A percentile compares a stretch with the other conserved stretches of the same genome.
phyloP scores from a whole-genome alignment of 192 early-diverging fungal genomes.

The Coemansia sp. region DNA sequence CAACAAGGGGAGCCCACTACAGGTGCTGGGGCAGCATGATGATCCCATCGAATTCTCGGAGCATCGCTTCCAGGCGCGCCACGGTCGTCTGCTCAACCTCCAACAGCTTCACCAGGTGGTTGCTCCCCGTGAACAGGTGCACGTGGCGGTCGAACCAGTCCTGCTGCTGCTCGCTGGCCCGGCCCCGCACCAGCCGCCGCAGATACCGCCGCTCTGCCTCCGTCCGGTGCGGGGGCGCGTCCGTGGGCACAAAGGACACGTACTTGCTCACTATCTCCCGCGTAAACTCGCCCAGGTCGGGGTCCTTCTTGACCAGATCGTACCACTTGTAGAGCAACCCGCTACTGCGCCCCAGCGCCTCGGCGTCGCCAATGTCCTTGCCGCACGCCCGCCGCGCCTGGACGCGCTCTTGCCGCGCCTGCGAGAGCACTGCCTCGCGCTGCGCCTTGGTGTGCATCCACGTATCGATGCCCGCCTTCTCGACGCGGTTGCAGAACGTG shows the following conservation, averaged over 20 bases:
- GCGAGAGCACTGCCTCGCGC: slow-evolving; percentile 8
- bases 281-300: slow-evolving; percentile 25
- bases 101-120: slow-evolving; percentile 40
- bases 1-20: background rate
- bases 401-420: slow-evolving; percentile 16
- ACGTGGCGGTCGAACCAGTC: slow-evolving; percentile 44
- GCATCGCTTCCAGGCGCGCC: slow-evolving; percentile 15
- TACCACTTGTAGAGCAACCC: slow-evolving; percentile 20
- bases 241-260: slow-evolving; percentile 32
- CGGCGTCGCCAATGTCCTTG: slow-evolving; percentile 17
- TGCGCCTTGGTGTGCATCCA: slow-evolving; percentile 22
- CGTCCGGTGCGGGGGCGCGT: slow-evolving; percentile 20
- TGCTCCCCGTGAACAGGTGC: slow-evolving; percentile 36
- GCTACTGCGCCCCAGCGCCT: background rate
- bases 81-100: slow-evolving; percentile 22
- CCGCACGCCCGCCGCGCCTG: slow-evolving; percentile 24
- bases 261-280: slow-evolving; percentile 27
- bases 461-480: slow-evolving; percentile 20
- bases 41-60: slow-evolving; percentile 26
- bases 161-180: slow-evolving; percentile 16
- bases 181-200: slow-evolving; percentile 13
- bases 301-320: slow-evolving; percentile 27
- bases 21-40: slow-evolving; percentile 32
- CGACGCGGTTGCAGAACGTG: slow-evolving; percentile 38
- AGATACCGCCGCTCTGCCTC: slow-evolving; percentile 34